Base-by-base conservation (phyloP, 1,284 basidiomycete genomes). In the Cryptococcus amylolentus region DNA sequence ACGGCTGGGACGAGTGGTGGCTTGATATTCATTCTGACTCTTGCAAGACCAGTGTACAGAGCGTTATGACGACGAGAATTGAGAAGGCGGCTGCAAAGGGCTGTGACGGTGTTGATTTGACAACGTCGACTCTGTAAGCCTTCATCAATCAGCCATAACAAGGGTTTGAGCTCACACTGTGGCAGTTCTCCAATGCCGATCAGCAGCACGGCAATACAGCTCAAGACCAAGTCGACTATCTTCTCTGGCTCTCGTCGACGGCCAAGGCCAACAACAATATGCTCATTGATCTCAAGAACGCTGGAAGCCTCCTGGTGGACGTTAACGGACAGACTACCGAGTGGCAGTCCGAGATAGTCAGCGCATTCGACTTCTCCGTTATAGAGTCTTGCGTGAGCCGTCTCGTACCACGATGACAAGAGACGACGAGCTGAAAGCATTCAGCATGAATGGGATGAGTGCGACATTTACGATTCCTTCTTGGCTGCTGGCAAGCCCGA, bases 101-200 rank as follows among this genome's bases (percentile, higher is more conserved):
- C n/a, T 77, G 75, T 56, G 71, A 77, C 51, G 74, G 62, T 12
- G 61, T 77, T 20, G 74, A 77, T 56, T 72, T 8, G 75, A 77
- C 56, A 75, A 75, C 52, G 68, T 75, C 10, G 75, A 77, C 45
- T 58, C 45, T 40, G 67, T 67, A 45, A 53, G 67, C 41, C 41
- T 4, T 9, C 41, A 3, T 23, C 16, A 10, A 16, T 3, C 41
- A n/a, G n/a, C 3, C 13, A 18, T 16, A n/a, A 2, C 40, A 42
- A 12, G 20, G 7, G 40, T 20, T 9, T 42, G 10, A 42, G n/a
- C 23, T 35, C 14, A 42, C 12, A 7, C 41, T 42, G 16, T n/a
- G 2, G 57, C 14, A 26, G 42, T 26, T 42, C 23, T n/a, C 41
- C 12, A 42, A 42, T 23, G n/a, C 12, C 12, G 45, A 47, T 28